Conservation (phyloP, 179 eudicot species). For the Vitellaria paradoxa region DNA sequence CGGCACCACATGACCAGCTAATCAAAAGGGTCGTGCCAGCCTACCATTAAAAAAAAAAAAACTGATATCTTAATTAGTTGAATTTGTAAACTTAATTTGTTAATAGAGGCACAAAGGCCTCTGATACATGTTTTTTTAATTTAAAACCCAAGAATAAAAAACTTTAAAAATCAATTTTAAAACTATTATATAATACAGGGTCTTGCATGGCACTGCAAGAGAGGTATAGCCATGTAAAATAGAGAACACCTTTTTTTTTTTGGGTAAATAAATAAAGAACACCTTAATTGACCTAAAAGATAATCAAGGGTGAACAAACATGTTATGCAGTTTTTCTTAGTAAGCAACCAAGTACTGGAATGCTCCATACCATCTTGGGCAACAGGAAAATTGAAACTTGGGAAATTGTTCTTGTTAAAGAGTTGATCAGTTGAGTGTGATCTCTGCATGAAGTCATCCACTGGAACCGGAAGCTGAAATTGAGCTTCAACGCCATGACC, state of each 20-base stretch:
- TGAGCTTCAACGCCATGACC: slow-evolving; percentile 97
- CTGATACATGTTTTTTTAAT: too few species aligned
- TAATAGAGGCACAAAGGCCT: too few species aligned
- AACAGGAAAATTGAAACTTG: slow-evolving; percentile 58
- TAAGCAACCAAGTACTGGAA: not conserved
- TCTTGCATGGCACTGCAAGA: too few species aligned
- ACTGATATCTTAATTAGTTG: too few species aligned
- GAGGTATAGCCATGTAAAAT: not conserved
- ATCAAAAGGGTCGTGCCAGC: too few species aligned
- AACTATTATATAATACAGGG: too few species aligned
- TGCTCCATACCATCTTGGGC: slow-evolving; percentile 61
- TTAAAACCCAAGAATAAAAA: too few species aligned
- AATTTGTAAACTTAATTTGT: too few species aligned
- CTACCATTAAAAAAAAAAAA: too few species aligned
- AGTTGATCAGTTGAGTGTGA: slow-evolving; percentile 68
- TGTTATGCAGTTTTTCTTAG: not conserved
- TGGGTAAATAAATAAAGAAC: too few species aligned
- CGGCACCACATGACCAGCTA: too few species aligned
- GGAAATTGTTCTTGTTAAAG: slow-evolving; percentile 53
- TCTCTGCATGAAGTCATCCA: slow-evolving; percentile 97
- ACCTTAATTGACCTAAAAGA: not conserved
- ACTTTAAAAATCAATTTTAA: too few species aligned
- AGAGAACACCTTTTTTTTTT: not conserved
- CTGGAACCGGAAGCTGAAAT: slow-evolving; percentile 91
- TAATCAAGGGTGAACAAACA: not conserved